Evolutionary conservation across 352 stramenopile genomes (phyloP).

Genomic region (Thraustochytrium striatum): DNA sequence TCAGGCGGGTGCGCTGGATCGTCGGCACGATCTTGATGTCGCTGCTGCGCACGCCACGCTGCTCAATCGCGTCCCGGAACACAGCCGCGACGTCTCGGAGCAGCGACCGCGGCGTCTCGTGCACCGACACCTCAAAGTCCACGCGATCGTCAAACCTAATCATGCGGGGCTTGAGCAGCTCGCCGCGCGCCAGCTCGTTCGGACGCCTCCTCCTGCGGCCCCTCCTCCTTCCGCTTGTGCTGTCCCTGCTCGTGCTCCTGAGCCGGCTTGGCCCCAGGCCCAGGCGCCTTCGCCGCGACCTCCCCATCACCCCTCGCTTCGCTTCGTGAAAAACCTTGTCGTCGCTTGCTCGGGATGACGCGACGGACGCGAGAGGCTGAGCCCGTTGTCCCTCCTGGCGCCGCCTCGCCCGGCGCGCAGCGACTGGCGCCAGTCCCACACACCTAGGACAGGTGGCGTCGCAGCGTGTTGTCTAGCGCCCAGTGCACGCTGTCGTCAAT

Average conservation of each 20-base stretch:
- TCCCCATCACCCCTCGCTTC: not conserved
- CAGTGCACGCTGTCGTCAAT: constrained; percentile 61
- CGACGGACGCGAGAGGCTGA: not conserved
- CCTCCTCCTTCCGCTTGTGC: not conserved
- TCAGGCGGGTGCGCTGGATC: constrained; percentile 6
- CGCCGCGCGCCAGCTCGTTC: not conserved
- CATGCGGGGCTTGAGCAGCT: not conserved
- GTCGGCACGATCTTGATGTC: constrained; percentile 34
- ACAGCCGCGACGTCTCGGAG: constrained; percentile 72
- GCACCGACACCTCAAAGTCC: constrained; percentile 72
- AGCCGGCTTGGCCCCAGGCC: not conserved
- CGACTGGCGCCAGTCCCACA: no score
- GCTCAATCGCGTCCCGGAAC: constrained; percentile 58
- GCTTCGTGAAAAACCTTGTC: not conserved
- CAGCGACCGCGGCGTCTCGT: constrained; percentile 66
- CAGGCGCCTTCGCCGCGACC: not conserved
- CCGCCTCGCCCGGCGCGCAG: not conserved
- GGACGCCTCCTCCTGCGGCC: not conserved
- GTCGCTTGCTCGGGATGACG: not conserved
- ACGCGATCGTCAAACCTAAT: not conserved
- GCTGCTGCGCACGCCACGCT: not conserved
- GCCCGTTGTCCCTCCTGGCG: not conserved
- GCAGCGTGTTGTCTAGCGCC: not conserved
- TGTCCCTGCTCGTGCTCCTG: not conserved
- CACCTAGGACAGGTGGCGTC: not conserved